Evolutionary conservation across 2,329 filamentous ascomycete genomes (phyloP).

Genomic region (Aurifilum marmelostoma): DNA sequence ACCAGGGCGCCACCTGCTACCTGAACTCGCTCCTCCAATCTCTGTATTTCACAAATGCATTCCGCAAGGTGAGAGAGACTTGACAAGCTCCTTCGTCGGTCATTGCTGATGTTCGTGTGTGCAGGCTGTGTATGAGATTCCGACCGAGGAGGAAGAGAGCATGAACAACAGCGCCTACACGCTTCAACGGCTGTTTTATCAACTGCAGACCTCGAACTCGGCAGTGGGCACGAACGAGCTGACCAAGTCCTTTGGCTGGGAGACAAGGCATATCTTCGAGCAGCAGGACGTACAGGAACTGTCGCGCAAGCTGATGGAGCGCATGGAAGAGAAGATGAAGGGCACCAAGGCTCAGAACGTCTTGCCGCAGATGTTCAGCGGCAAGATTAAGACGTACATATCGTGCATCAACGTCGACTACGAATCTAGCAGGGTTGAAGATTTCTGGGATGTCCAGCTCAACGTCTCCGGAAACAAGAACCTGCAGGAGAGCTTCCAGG

Average conservation of each 20-base stretch:
- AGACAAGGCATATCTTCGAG: conserved; percentile 96
- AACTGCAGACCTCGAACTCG: conserved; percentile 80
- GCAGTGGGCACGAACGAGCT: conserved; percentile 92
- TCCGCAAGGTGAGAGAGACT: conserved; percentile 72
- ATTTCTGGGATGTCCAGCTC: conserved; percentile 98
- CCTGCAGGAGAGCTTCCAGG: conserved; percentile 89
- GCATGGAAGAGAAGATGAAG: conserved; percentile 97
- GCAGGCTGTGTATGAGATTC: conserved; percentile 94
- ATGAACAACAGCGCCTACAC: conserved; percentile 90
- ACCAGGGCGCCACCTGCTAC: conserved; percentile 93
- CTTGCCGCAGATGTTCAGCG: conserved; percentile 88
- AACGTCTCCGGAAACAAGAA: conserved; percentile 95
- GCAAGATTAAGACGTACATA: conserved; percentile 98
- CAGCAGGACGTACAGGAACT: conserved; percentile 98
- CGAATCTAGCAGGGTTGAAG: conserved; percentile 92
- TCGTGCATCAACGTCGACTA: conserved; percentile 98
- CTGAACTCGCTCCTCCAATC: conserved; percentile 84
- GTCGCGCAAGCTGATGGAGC: conserved; percentile 95
- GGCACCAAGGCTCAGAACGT: conserved; percentile 89
- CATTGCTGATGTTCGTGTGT: conserved; percentile 20
- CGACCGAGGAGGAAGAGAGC: conserved; percentile 81
- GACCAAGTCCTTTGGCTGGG: conserved; percentile 97
- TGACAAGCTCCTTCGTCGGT: not conserved
- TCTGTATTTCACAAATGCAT: conserved; percentile 86
- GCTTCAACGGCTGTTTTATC: conserved; percentile 91